phyloP scores from a whole-genome alignment of 208 protist species.

The Acanthamoeba sp. region DNA sequence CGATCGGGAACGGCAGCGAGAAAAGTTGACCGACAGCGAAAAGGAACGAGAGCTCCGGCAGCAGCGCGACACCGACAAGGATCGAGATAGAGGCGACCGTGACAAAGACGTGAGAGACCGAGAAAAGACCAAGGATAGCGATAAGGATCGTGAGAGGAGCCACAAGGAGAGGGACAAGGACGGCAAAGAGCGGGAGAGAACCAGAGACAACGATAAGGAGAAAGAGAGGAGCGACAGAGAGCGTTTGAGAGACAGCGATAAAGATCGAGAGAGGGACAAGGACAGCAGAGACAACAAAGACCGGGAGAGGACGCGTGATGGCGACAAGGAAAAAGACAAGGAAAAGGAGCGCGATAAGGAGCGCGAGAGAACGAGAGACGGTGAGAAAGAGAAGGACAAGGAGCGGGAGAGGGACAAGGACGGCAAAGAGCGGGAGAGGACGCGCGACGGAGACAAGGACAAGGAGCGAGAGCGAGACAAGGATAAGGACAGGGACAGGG shows the following conservation, averaged over 20 bases:
- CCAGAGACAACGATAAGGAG: background rate
- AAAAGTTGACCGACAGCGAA: background rate
- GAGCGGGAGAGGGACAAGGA: background rate
- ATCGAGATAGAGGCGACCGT: background rate
- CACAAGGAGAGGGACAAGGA: slow-evolving; percentile 10
- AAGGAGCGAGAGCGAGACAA: slow-evolving; percentile 39
- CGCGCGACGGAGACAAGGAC: background rate
- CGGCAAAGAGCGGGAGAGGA: background rate
- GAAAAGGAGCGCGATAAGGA: background rate
- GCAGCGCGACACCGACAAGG: background rate
- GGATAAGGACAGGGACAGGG: slow-evolving; percentile 20
- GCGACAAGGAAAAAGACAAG: background rate
- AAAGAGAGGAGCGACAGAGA: background rate
- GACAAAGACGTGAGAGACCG: background rate
- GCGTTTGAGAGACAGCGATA: background rate
- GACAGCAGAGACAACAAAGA: slow-evolving; percentile 4
- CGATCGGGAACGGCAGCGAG: background rate
- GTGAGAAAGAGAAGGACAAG: background rate
- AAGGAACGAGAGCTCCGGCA: background rate
- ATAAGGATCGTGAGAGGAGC: background rate
- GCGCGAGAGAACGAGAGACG: background rate
- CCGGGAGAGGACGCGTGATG: background rate
- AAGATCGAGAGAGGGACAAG: slow-evolving; percentile 20
- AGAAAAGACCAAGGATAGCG: background rate
- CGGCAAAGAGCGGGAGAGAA: background rate